phyloP scores from a whole-genome alignment of 1,284 basidiomycete species.

The Puccinia sorghi region DNA sequence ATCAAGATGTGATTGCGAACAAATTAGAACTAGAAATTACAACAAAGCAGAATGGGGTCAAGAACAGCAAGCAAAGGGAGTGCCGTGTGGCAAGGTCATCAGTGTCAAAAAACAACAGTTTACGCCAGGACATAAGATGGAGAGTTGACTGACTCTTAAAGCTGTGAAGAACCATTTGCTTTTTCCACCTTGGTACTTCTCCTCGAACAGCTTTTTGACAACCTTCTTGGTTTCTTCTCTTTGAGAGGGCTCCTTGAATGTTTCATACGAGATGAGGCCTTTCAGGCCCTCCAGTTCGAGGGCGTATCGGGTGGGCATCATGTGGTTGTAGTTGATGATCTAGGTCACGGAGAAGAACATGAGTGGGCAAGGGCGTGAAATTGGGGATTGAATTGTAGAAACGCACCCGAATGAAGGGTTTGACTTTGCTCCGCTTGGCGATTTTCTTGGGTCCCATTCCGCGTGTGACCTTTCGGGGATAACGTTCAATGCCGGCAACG shows the following conservation, averaged over 20 bases:
- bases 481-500: constrained; percentile 92
- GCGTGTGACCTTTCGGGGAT: constrained; percentile 92
- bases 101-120: not conserved
- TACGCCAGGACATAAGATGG: constrained; percentile 57
- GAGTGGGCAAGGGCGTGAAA: not conserved
- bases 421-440: constrained; percentile 84
- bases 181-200: constrained; percentile 83
- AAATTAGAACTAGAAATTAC: constrained; percentile 13
- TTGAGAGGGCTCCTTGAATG: constrained; percentile 92
- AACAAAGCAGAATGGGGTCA: not conserved
- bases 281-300: constrained; percentile 91
- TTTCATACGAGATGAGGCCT: constrained; percentile 75
- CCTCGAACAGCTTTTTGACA: constrained; percentile 92
- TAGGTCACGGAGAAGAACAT: constrained; percentile 57
- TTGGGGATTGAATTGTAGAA: not conserved
- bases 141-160: constrained; percentile 64
- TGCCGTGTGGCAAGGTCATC: not conserved
- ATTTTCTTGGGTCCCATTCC: constrained; percentile 95
- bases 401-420: constrained; percentile 96
- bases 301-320: constrained; percentile 95
- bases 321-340: constrained; percentile 92
- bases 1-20: constrained; percentile 6
- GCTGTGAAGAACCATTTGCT: constrained; percentile 93
- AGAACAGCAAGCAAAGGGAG: not conserved
- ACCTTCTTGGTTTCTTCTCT: constrained; percentile 91